A percentile compares a stretch with the other conserved stretches of the same genome.
phyloP scores from a whole-genome alignment of 2,329 filamentous ascomycete genomes.

The Clarireedia sp. region DNA sequence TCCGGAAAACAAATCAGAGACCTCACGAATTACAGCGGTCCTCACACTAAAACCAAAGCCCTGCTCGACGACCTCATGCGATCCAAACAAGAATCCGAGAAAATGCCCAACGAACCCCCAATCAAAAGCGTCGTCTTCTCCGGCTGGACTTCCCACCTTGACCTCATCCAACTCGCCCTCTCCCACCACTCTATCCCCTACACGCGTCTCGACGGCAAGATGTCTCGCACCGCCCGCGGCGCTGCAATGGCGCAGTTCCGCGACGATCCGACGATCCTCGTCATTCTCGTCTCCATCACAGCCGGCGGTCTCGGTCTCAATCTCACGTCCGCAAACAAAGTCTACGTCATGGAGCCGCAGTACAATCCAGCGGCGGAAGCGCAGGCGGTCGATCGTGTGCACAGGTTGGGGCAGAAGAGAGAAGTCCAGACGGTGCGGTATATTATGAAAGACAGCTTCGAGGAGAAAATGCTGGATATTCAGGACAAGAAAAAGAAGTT shows the following conservation, averaged over 20 bases:
- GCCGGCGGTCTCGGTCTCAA: conserved; percentile 90
- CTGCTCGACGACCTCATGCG: conserved; percentile 66
- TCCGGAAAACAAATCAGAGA: conserved; percentile 47
- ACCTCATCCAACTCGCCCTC: conserved; percentile 81
- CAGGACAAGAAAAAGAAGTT: conserved; percentile 90
- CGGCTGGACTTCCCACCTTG: conserved; percentile 90
- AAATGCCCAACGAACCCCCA: conserved; percentile 50
- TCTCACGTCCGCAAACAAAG: conserved; percentile 73
- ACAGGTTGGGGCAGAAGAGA: conserved; percentile 83
- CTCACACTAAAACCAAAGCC: conserved; percentile 85
- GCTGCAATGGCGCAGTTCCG: conserved; percentile 72
- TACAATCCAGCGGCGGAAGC: conserved; percentile 94
- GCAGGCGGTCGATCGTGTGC: conserved; percentile 89
- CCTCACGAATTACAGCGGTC: conserved; percentile 66
- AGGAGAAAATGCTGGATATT: conserved; percentile 84
- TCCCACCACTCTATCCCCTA: conserved; percentile 57
- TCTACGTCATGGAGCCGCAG: conserved; percentile 97
- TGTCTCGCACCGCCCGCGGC: conserved; percentile 67
- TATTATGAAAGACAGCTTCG: conserved; percentile 85
- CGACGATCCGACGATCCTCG: conserved; percentile 59
- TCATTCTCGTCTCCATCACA: conserved; percentile 87
- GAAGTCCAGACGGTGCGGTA: conserved; percentile 80
- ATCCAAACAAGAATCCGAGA: conserved; percentile 54
- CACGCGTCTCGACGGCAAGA: conserved; percentile 82
- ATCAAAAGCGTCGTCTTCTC: conserved; percentile 94